Conservation (phyloP, 2,329 filamentous ascomycete genomes). For the Diaporthe citrichinensis region DNA sequence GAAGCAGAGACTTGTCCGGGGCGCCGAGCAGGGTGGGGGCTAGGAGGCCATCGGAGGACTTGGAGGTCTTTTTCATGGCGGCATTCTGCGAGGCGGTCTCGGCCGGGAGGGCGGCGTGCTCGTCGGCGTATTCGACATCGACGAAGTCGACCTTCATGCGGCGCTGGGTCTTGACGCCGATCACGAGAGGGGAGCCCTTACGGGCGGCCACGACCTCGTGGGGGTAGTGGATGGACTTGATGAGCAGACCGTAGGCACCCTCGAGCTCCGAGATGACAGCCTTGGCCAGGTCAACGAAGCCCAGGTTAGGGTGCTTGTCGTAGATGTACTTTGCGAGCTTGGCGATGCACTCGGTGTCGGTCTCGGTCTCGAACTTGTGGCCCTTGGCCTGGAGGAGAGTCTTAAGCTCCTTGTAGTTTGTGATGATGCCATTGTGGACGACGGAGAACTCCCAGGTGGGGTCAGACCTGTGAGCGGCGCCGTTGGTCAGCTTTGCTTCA, state of each 20-base stretch:
- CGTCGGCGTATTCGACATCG: conserved; percentile 96
- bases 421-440: conserved; percentile 99
- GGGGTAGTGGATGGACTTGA: conserved; percentile 99
- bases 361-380: conserved; percentile 99
- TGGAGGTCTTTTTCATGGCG: conserved; percentile 91
- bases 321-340: conserved; percentile 99
- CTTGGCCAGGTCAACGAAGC: conserved; percentile 97
- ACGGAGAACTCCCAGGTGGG: conserved; percentile 95
- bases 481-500: conserved; percentile 23
- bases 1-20: conserved; percentile 96
- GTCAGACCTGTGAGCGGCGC: conserved; percentile 78
- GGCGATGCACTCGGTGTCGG: conserved; percentile 98
- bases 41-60: conserved; percentile 77
- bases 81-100: conserved; percentile 97
- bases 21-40: conserved; percentile 83
- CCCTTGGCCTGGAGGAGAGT: conserved; percentile 93
- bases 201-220: conserved; percentile 98
- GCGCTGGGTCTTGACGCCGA: conserved; percentile 95
- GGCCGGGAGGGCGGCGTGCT: conserved; percentile 85
- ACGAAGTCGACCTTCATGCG: conserved; percentile 99
- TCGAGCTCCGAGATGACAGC: conserved; percentile 98
- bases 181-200: conserved; percentile 97
- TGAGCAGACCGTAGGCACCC: conserved; percentile 95
- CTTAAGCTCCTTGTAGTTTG: conserved; percentile 99
- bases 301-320: conserved; percentile 92